A percentile compares a stretch with the other conserved stretches of the same genome.
These are phyloP conservation scores for Lachnum nothofagi DNA, from an alignment of 2,329 filamentous ascomycete species.

Conservation along the genomic window DNA sequence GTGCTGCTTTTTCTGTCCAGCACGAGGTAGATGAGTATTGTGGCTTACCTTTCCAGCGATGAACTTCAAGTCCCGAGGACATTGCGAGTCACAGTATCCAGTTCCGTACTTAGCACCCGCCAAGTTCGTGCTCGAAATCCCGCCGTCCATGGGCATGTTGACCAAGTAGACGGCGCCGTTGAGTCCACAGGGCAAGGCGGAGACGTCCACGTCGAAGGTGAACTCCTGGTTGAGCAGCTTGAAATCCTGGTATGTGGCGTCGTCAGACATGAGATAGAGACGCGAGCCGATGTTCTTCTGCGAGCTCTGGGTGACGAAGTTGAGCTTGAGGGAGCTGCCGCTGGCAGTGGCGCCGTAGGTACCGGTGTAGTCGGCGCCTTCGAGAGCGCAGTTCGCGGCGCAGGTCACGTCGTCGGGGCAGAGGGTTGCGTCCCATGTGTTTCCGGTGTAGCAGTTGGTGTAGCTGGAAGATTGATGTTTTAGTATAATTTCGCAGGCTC, in stretches of 20 bases:
- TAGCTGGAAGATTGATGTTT: slow-evolving; percentile 26
- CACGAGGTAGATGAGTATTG: background rate
- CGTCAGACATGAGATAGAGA: slow-evolving; percentile 59
- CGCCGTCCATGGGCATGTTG: slow-evolving; percentile 59
- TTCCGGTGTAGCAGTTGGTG: slow-evolving; percentile 39
- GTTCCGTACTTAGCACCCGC: slow-evolving; percentile 57
- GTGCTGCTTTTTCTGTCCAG: too few species aligned
- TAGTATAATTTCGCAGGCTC: background rate
- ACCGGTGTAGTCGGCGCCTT: slow-evolving; percentile 47
- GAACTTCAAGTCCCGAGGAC: slow-evolving; percentile 46
- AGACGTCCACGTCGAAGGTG: slow-evolving; percentile 68
- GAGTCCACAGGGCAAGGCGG: slow-evolving; percentile 57
- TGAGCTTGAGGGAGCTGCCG: slow-evolving; percentile 48
- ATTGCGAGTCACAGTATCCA: slow-evolving; percentile 55
- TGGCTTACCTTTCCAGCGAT: slow-evolving; percentile 43
- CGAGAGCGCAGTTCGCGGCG: slow-evolving; percentile 47
- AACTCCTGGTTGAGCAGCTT: slow-evolving; percentile 63
- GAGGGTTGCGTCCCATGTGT: slow-evolving; percentile 40
- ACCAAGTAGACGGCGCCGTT: slow-evolving; percentile 67
- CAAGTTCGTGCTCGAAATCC: slow-evolving; percentile 45
- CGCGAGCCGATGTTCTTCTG: slow-evolving; percentile 48
- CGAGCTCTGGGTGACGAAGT: slow-evolving; percentile 50
- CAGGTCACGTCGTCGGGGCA: slow-evolving; percentile 42
- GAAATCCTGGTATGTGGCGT: slow-evolving; percentile 60
- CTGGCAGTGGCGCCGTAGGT: slow-evolving; percentile 52